These are phyloP conservation scores for Nepenthes gracilis DNA, from an alignment of 148 eudicot genomes.

Conservation along the genomic window DNA sequence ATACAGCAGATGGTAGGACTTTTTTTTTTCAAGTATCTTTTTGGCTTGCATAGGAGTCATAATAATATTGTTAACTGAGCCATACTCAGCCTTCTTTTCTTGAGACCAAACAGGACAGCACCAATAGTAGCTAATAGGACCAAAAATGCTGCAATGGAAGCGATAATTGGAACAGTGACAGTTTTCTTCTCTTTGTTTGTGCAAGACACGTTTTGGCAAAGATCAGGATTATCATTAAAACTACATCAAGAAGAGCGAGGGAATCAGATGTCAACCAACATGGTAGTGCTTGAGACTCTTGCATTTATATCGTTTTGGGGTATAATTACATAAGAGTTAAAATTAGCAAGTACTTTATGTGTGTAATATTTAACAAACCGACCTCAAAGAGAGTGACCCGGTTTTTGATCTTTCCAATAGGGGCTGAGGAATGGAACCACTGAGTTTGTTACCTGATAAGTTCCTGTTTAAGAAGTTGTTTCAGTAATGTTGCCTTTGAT, in stretches of 20 bases:
- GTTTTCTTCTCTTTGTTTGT: conserved; percentile 6
- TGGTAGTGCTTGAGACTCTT: too few relatives aligned
- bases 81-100: conserved; percentile 4
- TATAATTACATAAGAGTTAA: too few relatives aligned
- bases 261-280: too few relatives aligned
- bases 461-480: conserved; percentile 10
- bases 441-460: conserved; percentile 19
- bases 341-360: too few relatives aligned
- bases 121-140: conserved; percentile 9
- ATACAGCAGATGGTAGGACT: too few relatives aligned
- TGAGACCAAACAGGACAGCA: conserved; percentile 7
- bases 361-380: too few relatives aligned
- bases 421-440: conserved; percentile 17
- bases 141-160: conserved; percentile 7
- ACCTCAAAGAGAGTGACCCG: conserved; percentile 23
- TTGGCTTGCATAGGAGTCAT: too few relatives aligned
- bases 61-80: not conserved
- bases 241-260: conserved; percentile 1
- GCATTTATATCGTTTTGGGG: too few relatives aligned
- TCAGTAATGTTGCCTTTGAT: too few relatives aligned
- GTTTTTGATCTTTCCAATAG: conserved; percentile 13
- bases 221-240: conserved; percentile 3
- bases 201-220: conserved; percentile 10
- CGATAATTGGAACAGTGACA: conserved; percentile 7
- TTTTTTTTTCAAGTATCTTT: too few relatives aligned